These are phyloP conservation scores for Cladosporium phlei DNA, from an alignment of 2,329 filamentous ascomycete genomes.

Conservation along the genomic window DNA sequence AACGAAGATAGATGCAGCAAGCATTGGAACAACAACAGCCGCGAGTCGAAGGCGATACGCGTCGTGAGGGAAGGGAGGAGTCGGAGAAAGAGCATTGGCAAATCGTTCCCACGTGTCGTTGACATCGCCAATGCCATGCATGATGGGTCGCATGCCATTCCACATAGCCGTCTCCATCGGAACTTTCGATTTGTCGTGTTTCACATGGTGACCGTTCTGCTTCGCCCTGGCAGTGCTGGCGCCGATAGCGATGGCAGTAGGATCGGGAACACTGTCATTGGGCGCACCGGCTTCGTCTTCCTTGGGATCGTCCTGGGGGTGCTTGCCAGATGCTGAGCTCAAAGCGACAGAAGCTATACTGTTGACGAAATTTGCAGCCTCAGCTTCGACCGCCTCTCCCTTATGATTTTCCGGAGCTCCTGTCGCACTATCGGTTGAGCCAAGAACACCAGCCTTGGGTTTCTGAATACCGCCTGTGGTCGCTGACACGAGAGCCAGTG, in stretches of 20 bases:
- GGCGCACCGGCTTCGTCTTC: slow-evolving; percentile 39
- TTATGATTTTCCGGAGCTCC: slow-evolving; percentile 79
- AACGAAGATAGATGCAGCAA: slow-evolving; percentile 41
- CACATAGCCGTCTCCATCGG: slow-evolving; percentile 74
- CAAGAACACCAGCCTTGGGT: slow-evolving; percentile 68
- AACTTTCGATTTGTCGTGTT: slow-evolving; percentile 71
- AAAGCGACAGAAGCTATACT: slow-evolving; percentile 67
- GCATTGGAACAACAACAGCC: slow-evolving; percentile 40
- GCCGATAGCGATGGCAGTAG: slow-evolving; percentile 51
- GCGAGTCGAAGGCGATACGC: slow-evolving; percentile 43
- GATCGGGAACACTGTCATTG: slow-evolving; percentile 57
- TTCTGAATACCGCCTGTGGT: slow-evolving; percentile 72
- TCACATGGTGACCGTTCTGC: slow-evolving; percentile 48
- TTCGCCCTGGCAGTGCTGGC: slow-evolving; percentile 53
- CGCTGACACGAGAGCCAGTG: slow-evolving; percentile 65
- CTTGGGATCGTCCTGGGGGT: slow-evolving; percentile 62
- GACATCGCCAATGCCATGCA: slow-evolving; percentile 59
- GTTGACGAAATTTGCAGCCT: slow-evolving; percentile 75
- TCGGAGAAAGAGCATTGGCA: slow-evolving; percentile 51
- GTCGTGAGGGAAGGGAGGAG: slow-evolving; percentile 44
- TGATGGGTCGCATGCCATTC: slow-evolving; percentile 67
- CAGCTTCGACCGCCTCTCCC: slow-evolving; percentile 77
- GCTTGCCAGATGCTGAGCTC: slow-evolving; percentile 70
- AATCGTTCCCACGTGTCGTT: slow-evolving; percentile 61
- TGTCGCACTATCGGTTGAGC: slow-evolving; percentile 70